Percentiles rank a stretch among this genome's conserved stretches.
These are phyloP conservation scores for Helianthus tuberosus DNA, from an alignment of 129 eudicot species.

Conservation along the genomic window DNA sequence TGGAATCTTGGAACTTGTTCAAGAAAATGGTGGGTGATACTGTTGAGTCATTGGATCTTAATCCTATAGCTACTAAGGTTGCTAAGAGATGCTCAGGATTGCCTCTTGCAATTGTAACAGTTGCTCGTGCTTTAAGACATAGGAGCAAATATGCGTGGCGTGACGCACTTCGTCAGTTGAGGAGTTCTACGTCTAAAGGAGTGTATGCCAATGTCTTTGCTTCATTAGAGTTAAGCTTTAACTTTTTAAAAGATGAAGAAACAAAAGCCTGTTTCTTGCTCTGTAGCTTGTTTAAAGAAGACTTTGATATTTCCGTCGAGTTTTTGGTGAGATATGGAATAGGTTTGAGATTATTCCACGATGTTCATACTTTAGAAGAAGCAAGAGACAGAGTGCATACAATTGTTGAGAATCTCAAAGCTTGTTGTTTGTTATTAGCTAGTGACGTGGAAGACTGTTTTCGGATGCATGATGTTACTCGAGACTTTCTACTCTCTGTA, in stretches of 20 bases:
- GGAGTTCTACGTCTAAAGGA: slow-evolving; percentile 37
- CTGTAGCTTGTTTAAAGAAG: slow-evolving; percentile 49
- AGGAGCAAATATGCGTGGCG: slow-evolving; percentile 45
- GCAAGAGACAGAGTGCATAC: slow-evolving; percentile 42
- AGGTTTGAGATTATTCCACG: slow-evolving; percentile 45
- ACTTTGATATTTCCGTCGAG: slow-evolving; percentile 40
- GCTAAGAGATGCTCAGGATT: slow-evolving; percentile 44
- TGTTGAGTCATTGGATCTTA: slow-evolving; percentile 33
- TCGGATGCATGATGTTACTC: slow-evolving; percentile 57
- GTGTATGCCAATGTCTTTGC: slow-evolving; percentile 45
- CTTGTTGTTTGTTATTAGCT: slow-evolving; percentile 43
- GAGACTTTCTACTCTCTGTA: slow-evolving; percentile 49
- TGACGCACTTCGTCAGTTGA: slow-evolving; percentile 39
- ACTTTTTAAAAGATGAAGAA: slow-evolving; percentile 42
- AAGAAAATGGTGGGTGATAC: slow-evolving; percentile 34
- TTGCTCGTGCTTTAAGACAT: slow-evolving; percentile 46
- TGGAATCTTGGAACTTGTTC: slow-evolving; percentile 48
- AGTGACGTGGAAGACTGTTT: slow-evolving; percentile 39
- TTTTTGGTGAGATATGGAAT: slow-evolving; percentile 51
- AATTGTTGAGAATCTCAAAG: slow-evolving; percentile 40
- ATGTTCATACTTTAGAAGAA: slow-evolving; percentile 45
- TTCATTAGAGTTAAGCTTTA: slow-evolving; percentile 42
- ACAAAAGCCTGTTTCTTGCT: slow-evolving; percentile 43
- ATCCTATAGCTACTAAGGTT: slow-evolving; percentile 35
- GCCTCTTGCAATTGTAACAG: slow-evolving; percentile 50